These are phyloP conservation scores for Colletotrichum aenigma DNA, from an alignment of 2,329 filamentous ascomycete genomes.

Conservation along the genomic window DNA sequence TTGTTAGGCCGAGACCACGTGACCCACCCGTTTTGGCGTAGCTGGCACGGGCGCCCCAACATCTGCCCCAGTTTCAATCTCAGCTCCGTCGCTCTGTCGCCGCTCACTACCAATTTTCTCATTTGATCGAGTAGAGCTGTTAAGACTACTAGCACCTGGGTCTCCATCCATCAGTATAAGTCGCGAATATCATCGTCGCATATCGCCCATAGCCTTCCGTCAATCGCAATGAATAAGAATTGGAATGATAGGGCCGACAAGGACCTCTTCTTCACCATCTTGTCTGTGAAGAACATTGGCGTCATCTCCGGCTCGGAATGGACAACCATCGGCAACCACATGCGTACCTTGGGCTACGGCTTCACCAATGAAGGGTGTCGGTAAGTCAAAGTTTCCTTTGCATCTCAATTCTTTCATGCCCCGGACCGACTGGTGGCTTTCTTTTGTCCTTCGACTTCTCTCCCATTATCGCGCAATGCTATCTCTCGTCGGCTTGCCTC, in stretches of 20 bases:
- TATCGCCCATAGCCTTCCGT: slow-evolving; percentile 10
- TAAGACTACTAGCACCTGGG: slow-evolving; percentile 37
- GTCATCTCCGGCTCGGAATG: slow-evolving; percentile 67
- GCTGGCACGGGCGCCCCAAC: not conserved
- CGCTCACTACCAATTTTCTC: slow-evolving; percentile 48
- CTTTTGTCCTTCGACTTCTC: not conserved
- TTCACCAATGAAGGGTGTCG: slow-evolving; percentile 70
- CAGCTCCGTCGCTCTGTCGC: slow-evolving; percentile 25
- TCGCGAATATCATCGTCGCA: slow-evolving; percentile 8
- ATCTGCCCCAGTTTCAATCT: slow-evolving; percentile 16
- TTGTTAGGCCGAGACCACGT: slow-evolving; percentile 8
- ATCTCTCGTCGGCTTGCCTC: not conserved
- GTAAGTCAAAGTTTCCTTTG: slow-evolving; percentile 43
- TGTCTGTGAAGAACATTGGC: slow-evolving; percentile 67
- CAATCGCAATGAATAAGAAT: slow-evolving; percentile 59
- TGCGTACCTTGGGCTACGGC: slow-evolving; percentile 63
- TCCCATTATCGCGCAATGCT: not conserved
- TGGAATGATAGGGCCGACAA: slow-evolving; percentile 67
- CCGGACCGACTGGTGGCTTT: not conserved
- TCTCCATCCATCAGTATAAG: slow-evolving; percentile 5
- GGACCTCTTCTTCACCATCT: slow-evolving; percentile 67
- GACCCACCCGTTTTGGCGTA: not conserved
- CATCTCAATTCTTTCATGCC: not conserved
- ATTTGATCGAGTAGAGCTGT: slow-evolving; percentile 34
- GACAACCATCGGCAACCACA: slow-evolving; percentile 65